Base-by-base conservation (phyloP, 768 basidiomycete species). In the Leucosporidium yakuticum region DNA sequence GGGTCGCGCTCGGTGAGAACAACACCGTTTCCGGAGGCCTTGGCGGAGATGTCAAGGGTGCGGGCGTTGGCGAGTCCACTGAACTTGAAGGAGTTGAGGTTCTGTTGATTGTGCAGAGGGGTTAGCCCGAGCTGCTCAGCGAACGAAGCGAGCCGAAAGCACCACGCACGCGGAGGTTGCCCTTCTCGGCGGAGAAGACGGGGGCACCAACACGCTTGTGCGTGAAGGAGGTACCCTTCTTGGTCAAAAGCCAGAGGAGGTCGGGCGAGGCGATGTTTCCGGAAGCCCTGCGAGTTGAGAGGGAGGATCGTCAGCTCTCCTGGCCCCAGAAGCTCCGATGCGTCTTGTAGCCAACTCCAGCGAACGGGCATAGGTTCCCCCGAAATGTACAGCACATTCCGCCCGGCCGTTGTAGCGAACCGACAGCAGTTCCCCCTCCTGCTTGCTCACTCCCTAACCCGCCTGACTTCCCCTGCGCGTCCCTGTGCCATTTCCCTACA, bases 41-140 rank as follows among this genome's bases (percentile, higher is more conserved):
- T 34, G 29, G 65, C 44, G 12, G 58, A 15, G 58, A 73, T 55
- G 57, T 65, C 59, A 49, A 69, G 21, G 12, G 75, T 74, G 67
- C 76, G 76, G 68, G 67, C 51, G 77, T 80, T 79, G 73, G 75
- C 75, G 67, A 79, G 74, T 65, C 78, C 79, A 23, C 78, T 79
- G 79, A 74, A 78, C 71, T 78, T 79, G 76, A 75, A 72, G 23
- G 78, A 77, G 74, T 77, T 75, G 61, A 74, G 63, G 76, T 77
- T 77, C 57, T 64, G 62, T 44, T 12, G 4, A 14, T 36, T 11
- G 36, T 2, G 34, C 2, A 23, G 50, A 21, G 7, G 50, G 50
- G 50, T 51, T n/a, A 25, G 50, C 25, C n/a, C 23, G 50, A 51
- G 21, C n/a, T n/a, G 50, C 8, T 9, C 27, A n/a, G 44, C 3